Evolutionary conservation across 2,329 filamentous ascomycete species (phyloP), one percentile per base, ranked within the genome.

Genomic region (Verruconis gallopava): DNA sequence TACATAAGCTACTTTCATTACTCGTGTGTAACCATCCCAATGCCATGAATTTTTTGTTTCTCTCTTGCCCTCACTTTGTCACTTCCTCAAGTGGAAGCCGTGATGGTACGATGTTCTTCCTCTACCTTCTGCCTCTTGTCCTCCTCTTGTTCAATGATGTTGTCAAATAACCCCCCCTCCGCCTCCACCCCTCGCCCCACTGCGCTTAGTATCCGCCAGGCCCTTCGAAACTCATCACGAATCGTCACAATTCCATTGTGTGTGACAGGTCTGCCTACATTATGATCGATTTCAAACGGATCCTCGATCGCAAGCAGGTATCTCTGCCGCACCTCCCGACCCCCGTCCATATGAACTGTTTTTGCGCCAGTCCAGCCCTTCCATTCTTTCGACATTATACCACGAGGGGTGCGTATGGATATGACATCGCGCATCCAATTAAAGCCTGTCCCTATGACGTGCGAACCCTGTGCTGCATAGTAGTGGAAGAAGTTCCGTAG

Each of bases 251-350:
- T 84, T 2, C 85, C 85, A 46, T 78, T 74, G 53, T 89, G 82
- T 4, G 81, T 86, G 1, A 94, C 85, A 0, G 85, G 93, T 38
- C 85, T 71, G 3, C 83, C 88, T 22, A 94, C 81, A 51, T 94
- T 95, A 60, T 94, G 85, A 32, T 85, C 79, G 2, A 78, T 62
- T 63, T 94, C 85, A 53, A 94, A 94, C 0, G 88, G 88, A 56
- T 94, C 88, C 56, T 94, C 88, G 46, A 95, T 88, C 21, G 85
- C 84, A 49, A 94, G 82, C 3, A 94, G 71, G 57, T 85, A 93
- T 11, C 85, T 76, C 53, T 86, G 76, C 2, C 82, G 75, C 12
- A 89, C 71, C 53, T 86, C 82, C 50, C 81, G 28, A 9, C 22
- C 25, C 25, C 25, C 67, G 19, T 66, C 62, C 46, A 79, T 73